Evolutionary conservation across 1,284 basidiomycete genomes (phyloP), one percentile per base, ranked within the genome.

Genomic region (Pulveroboletus sp.): DNA sequence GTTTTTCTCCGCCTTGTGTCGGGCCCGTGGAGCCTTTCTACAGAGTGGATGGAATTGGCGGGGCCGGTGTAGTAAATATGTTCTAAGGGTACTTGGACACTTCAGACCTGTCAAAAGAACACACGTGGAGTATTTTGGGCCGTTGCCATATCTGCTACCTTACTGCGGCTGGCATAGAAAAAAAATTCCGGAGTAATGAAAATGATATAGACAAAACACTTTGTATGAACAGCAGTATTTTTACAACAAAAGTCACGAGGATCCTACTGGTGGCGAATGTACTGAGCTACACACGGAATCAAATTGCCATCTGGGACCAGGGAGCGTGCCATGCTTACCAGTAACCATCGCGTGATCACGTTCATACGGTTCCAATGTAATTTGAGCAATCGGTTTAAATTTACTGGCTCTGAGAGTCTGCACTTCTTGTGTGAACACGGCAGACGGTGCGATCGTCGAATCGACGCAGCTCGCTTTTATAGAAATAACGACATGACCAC

Each of bases 391-490:
- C 36, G 96, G 95, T 78, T 95, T 96, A 78, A 98, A 89, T 68
- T 87, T 87, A 71, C 81, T 81, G 59, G 85, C 81, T 74, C 91
- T 88, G 70, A 99, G 81, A 69, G 82, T 86, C 74, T 95, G 87
- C 54, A 98, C 91, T 76, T 99, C 94, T 52, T 82, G 79, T 4
- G 92, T 90, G 68, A 98, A 99, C 40, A 98, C 92, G 25, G 87
- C 89, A 65, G 95, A 94, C 18, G 96, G 89, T 3, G 92, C 86
- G 6, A 85, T 86, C 28, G 96, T 98, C 51, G 94, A 98, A 77
- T 99, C 97, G 76, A 99, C 92, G 83, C 96, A 99, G 72, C 92
- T 96, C 47, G 97, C 97, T 82, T 99, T 99, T 86, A 99, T 98
- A 57, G 96, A 98, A 69, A 99, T 96, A 68, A 99, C 86, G 64